phyloP scores from a whole-genome alignment of 2,329 filamentous ascomycete species.

The Stemphylium vesicarium region DNA sequence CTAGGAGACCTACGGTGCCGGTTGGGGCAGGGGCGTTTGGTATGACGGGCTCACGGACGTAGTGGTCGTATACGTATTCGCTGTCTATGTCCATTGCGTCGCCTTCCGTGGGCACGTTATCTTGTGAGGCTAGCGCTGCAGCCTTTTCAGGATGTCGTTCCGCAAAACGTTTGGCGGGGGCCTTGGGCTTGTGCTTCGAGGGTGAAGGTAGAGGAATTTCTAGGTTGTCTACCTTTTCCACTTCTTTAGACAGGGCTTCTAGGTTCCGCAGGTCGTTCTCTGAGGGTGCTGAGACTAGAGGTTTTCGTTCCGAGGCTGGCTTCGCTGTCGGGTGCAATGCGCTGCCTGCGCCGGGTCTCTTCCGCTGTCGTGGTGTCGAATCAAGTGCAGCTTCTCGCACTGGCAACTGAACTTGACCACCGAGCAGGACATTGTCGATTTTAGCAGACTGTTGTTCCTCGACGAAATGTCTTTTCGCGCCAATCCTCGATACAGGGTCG shows the following conservation, averaged over 20 bases:
- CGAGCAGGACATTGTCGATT: background rate
- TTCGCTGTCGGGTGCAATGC: constrained; percentile 20
- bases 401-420: constrained; percentile 8
- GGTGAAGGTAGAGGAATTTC: constrained; percentile 15
- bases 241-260: constrained; percentile 41
- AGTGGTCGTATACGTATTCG: constrained; percentile 68
- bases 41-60: constrained; percentile 57
- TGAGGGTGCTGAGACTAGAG: constrained; percentile 20
- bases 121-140: constrained; percentile 21
- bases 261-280: constrained; percentile 41
- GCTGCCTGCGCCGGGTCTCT: constrained; percentile 37
- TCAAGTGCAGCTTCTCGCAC: constrained; percentile 7
- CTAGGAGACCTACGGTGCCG: constrained; percentile 52
- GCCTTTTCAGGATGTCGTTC: constrained; percentile 42
- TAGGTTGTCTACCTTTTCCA: constrained; percentile 34
- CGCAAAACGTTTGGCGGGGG: constrained; percentile 41
- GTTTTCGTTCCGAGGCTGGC: constrained; percentile 9
- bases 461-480: constrained; percentile 29
- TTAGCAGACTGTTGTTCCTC: constrained; percentile 20
- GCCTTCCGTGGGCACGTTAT: constrained; percentile 7
- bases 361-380: constrained; percentile 27
- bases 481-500: constrained; percentile 22
- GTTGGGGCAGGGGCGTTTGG: constrained; percentile 43
- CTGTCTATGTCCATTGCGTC: constrained; percentile 50
- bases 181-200: constrained; percentile 46